Base-by-base conservation (phyloP, 441 rosid genomes). In the Omphalea diandra region DNA sequence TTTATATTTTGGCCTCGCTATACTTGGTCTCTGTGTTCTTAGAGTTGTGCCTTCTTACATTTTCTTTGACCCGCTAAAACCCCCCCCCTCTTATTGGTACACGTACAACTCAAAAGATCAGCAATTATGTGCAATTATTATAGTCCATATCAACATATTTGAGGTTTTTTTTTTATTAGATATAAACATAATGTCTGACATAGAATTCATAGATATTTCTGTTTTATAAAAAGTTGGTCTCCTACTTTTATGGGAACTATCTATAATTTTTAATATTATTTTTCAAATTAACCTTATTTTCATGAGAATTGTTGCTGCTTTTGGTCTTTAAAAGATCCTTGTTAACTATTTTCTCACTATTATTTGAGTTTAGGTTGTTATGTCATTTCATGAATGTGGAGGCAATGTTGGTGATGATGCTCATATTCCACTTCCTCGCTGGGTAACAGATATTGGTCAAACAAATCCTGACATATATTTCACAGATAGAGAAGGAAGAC, bases 301-400 rank as follows among this genome's bases (percentile, higher is more conserved):
- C 15, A 27, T 36, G 15, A 15, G 24, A 9, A 11, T 7, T 22
- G 7, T 53, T 54, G 41, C 41, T 55, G 60, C 62, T 55, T 40
- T 56, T 10, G 20, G 22, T 33, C 20, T 22, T 22, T 46, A 31
- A 10, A 64, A 44, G 41, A 43, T 3, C 29, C 12, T 8, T 43
- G 27, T 46, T 54, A 5, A 49, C 12, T 50, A 18, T 27, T 5
- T 70, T 15, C 3, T 55, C 43, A 14, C 17, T 65, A 31, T 52
- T 32, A 43, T 64, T 32, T 72, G 70, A 58, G 15, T 52, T 75
- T 86, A 96, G 99, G 98, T 91, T 75, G 89, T 91, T 64, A 84
- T 96, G 97, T 93, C 98, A 59, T 95, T 95, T 81, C 98, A 95
- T 83, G 98, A 93, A 90, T 95, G 99, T 80, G 99, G 72, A 67